Percentiles rank a stretch among this genome's conserved stretches.
phyloP scores from a whole-genome alignment of 306 rosid species.

The Cajanus cajan region DNA sequence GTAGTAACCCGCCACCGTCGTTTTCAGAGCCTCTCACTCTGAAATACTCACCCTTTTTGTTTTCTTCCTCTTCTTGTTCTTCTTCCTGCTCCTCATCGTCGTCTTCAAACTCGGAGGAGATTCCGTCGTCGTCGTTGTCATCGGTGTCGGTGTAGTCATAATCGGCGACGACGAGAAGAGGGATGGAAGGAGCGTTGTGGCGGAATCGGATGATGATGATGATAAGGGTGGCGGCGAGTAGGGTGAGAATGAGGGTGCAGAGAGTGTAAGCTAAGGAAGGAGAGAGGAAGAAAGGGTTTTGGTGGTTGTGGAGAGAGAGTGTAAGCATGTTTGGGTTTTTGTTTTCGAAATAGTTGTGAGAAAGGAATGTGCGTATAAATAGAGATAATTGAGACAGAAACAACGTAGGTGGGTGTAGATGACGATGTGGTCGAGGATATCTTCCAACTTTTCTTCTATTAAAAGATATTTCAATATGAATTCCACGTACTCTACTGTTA shows the following conservation, averaged over 20 bases:
- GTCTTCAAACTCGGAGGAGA: slow-evolving; percentile 27
- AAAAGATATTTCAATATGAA: too few relatives aligned
- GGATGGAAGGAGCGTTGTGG: slow-evolving; percentile 10
- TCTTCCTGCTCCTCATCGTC: neutral
- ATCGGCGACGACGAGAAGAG: slow-evolving; percentile 23
- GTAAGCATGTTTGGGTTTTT: slow-evolving; percentile 39
- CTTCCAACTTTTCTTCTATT: too few relatives aligned
- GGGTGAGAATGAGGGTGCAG: slow-evolving; percentile 60
- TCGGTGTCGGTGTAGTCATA: slow-evolving; percentile 39
- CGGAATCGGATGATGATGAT: slow-evolving; percentile 29
- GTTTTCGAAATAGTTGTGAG: neutral
- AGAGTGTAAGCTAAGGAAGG: slow-evolving; percentile 35
- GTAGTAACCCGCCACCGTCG: slow-evolving; percentile 19
- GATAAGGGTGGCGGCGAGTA: slow-evolving; percentile 57
- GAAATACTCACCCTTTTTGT: slow-evolving; percentile 38
- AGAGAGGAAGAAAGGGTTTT: slow-evolving; percentile 39
- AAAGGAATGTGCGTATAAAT: neutral
- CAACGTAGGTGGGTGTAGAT: too few relatives aligned
- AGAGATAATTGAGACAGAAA: neutral
- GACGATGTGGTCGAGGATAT: too few relatives aligned
- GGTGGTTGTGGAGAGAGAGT: slow-evolving; percentile 38
- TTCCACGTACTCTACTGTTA: neutral
- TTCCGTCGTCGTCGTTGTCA: slow-evolving; percentile 9
- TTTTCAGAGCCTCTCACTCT: slow-evolving; percentile 38
- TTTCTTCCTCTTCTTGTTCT: slow-evolving; percentile 24